Base-by-base conservation (phyloP, 768 basidiomycete species). In the Hericium coralloides region DNA sequence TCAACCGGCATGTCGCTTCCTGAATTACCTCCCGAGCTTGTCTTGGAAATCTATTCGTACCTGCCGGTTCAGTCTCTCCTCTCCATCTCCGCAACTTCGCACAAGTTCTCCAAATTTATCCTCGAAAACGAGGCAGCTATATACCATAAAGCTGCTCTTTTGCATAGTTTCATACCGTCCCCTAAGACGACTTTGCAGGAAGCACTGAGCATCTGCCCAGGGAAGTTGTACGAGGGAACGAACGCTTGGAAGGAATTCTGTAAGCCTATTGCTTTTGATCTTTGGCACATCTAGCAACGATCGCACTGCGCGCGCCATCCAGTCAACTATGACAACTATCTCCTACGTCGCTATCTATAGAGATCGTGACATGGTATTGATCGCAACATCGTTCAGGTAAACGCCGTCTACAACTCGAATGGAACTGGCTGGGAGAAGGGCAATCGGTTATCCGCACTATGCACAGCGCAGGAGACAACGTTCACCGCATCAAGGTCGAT, bases 401-500 rank as follows among this genome's bases (percentile, higher is more conserved):
- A 58, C 73, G 73, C 57, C 76, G 78, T 41, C 61, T 73, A 39
- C 69, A 70, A 43, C 72, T 83, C 50, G 70, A 76, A 52, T 70
- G 66, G 26, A 78, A 76, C 43, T 89, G 87, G 87, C 60, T 69
- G 2, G 87, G 82, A 7, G 69, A 71, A 38, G 79, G 72, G 0
- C 72, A 75, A 2, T 79, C 79, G 12, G 60, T 60, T 3, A 63
- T 71, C 14, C 74, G 67, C 20, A 58, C 69, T n/a, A 67, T 78
- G 38, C 60, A 65, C 1, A 56, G 66, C 8, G 62, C 72, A 6
- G 72, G 76, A 20, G 59, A 61, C 23, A 63, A 66, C 4, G 81
- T 87, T 0, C 87, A 91, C 68, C 81, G 87, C 7, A 82, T 91
- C 70, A 92, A 92, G 69, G 77, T 87, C 20, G 90, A 92, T 56